Percentiles rank a stretch among this genome's conserved stretches.
These are phyloP conservation scores for Proteromonas lacertae DNA, from an alignment of 352 stramenopile genomes.

Conservation along the genomic window DNA sequence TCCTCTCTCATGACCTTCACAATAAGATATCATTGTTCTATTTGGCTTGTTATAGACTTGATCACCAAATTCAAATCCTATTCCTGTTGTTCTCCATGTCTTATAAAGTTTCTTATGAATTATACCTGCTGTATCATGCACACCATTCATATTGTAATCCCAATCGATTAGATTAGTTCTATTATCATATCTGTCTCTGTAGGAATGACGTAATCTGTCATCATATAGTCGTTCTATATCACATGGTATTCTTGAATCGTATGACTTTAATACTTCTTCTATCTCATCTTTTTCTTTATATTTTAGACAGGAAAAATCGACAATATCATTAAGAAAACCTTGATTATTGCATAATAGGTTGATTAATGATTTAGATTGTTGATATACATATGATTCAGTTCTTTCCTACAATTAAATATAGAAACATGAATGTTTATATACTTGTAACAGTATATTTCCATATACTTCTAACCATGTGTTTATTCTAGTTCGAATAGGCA, in stretches of 20 bases:
- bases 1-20: constrained; percentile 15
- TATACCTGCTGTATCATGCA: constrained; percentile 23
- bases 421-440: too few species aligned
- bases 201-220: constrained; percentile 41
- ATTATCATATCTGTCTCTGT: constrained; percentile 58
- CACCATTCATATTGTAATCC: constrained; percentile 36
- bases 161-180: constrained; percentile 58
- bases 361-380: too few species aligned
- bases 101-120: constrained; percentile 60
- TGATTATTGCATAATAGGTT: too few species aligned
- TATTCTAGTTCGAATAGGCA: constrained; percentile 44
- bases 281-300: constrained; percentile 48
- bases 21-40: constrained; percentile 44
- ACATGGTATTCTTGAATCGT: constrained; percentile 24
- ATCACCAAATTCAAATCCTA: constrained; percentile 74
- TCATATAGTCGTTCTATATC: constrained; percentile 36
- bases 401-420: neutral
- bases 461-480: constrained; percentile 60
- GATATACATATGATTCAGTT: constrained; percentile 11
- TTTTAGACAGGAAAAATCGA: constrained; percentile 22
- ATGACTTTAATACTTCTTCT: constrained; percentile 36
- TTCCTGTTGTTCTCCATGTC: constrained; percentile 45
- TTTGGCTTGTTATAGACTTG: constrained; percentile 51
- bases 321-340: constrained; percentile 15
- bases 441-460: constrained; percentile 45